Conservation (phyloP, 345 rosid genomes). For the Erucastrum elatum region DNA sequence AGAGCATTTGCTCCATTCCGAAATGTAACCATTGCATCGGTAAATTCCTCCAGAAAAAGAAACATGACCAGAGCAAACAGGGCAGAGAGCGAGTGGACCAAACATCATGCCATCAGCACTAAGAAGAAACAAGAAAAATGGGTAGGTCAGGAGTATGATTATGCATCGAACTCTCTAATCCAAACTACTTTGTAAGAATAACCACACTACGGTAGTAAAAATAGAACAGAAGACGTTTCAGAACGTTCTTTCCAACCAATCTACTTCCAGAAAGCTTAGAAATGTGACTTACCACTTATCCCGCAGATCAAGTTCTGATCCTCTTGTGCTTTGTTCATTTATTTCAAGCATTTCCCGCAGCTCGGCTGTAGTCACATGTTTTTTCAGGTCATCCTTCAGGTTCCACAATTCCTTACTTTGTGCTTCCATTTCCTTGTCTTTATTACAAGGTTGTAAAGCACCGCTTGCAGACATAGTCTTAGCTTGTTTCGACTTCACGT, state of each 20-base stretch:
- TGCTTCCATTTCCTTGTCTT: constrained; percentile 63
- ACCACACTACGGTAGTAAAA: background rate
- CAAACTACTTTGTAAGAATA: background rate
- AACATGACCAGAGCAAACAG: constrained; percentile 71
- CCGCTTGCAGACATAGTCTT: constrained; percentile 48
- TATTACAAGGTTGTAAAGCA: constrained; percentile 42
- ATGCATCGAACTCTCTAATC: background rate
- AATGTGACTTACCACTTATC: constrained; percentile 67
- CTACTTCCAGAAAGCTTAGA: background rate
- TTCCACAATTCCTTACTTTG: constrained; percentile 85
- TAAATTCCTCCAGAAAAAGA: constrained; percentile 75
- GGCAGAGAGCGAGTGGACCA: constrained; percentile 79
- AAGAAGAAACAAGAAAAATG: constrained; percentile 31
- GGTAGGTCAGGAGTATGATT: constrained; percentile 9
- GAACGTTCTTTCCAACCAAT: background rate
- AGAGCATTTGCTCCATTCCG: constrained; percentile 95
- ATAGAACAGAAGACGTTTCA: background rate
- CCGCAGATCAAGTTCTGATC: constrained; percentile 87
- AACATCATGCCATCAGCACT: constrained; percentile 98
- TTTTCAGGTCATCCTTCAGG: constrained; percentile 81
- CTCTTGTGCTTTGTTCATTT: constrained; percentile 74
- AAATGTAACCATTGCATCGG: constrained; percentile 67
- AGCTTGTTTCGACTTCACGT: constrained; percentile 54
- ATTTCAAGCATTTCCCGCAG: constrained; percentile 77
- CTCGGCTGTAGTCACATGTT: constrained; percentile 69